Conservation (phyloP, 1,284 basidiomycete species). For the Sporisorium scitamineum region DNA sequence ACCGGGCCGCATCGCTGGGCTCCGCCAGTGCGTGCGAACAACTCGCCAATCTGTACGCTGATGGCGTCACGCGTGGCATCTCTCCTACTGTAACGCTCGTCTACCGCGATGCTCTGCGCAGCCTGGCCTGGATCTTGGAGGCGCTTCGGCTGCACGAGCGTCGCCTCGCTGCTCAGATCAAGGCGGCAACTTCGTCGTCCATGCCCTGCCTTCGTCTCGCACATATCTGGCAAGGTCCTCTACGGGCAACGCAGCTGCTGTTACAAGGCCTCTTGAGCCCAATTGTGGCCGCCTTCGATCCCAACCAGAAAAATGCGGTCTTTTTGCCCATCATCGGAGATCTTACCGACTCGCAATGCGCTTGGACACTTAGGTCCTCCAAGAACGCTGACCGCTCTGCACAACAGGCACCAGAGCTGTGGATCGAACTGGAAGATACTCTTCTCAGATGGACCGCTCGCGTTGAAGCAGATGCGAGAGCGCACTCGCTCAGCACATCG, state of each 20-base stretch:
- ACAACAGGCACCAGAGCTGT: slow-evolving; percentile 24
- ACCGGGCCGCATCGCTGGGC: slow-evolving; percentile 42
- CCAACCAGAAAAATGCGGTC: slow-evolving; percentile 22
- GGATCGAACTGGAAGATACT: slow-evolving; percentile 26
- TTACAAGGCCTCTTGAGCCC: slow-evolving; percentile 6
- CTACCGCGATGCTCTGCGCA: slow-evolving; percentile 44
- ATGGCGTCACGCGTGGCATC: slow-evolving; percentile 42
- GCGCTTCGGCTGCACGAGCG: slow-evolving; percentile 29
- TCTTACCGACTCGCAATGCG: slow-evolving; percentile 23
- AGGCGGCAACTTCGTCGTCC: slow-evolving; percentile 15
- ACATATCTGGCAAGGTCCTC: slow-evolving; percentile 26
- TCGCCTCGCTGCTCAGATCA: slow-evolving; percentile 21
- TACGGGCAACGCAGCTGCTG: slow-evolving; percentile 8
- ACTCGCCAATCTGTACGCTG: slow-evolving; percentile 40
- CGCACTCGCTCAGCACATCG: not conserved
- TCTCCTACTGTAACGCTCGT: slow-evolving; percentile 45
- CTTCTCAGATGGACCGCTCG: slow-evolving; percentile 16
- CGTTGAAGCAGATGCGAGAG: slow-evolving; percentile 3
- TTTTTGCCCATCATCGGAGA: slow-evolving; percentile 21
- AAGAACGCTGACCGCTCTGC: not conserved
- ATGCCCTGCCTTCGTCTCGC: slow-evolving; percentile 14
- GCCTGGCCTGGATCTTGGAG: slow-evolving; percentile 47
- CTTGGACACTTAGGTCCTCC: not conserved
- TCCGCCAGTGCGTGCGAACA: slow-evolving; percentile 38
- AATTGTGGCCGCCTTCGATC: slow-evolving; percentile 26